Evolutionary conservation across 139 green algal genomes (phyloP).

Genomic region (Picochlorum sp.): DNA sequence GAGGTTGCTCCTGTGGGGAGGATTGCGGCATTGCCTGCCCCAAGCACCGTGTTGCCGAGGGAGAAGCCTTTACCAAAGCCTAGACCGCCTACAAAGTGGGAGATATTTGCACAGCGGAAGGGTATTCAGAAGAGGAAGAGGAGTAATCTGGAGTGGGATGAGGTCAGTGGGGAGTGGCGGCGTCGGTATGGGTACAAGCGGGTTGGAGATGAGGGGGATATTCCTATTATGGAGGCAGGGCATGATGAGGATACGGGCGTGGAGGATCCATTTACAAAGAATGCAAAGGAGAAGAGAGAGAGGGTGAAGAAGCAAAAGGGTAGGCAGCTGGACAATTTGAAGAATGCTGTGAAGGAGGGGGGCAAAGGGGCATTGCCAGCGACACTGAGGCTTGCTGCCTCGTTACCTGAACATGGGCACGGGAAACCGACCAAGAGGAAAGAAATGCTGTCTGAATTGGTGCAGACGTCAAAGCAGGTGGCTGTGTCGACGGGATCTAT

Average conservation of each 20-base stretch:
- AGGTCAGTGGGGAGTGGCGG: conserved; percentile 61
- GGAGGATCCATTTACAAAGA: conserved; percentile 80
- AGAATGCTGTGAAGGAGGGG: conserved; percentile 44
- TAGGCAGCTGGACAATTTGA: conserved; percentile 68
- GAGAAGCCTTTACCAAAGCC: conserved; percentile 76
- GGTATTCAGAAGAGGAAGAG: conserved; percentile 88
- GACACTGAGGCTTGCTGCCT: conserved; percentile 62
- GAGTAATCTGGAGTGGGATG: conserved; percentile 80
- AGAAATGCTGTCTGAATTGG: conserved; percentile 63
- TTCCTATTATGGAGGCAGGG: conserved; percentile 84
- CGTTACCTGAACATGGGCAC: conserved; percentile 54
- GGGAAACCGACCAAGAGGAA: conserved; percentile 47
- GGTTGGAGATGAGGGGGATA: conserved; percentile 64
- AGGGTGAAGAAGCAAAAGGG: conserved; percentile 61
- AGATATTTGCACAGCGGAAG: conserved; percentile 90
- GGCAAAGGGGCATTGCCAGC: conserved; percentile 46
- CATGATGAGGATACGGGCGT: conserved; percentile 48
- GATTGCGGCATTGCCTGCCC: conserved; percentile 62
- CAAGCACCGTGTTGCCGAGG: conserved; percentile 61
- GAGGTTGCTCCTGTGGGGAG: conserved; percentile 50
- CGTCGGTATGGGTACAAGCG: conserved; percentile 84
- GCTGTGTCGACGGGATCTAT: conserved; percentile 85
- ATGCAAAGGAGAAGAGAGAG: conserved; percentile 64
- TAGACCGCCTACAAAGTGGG: conserved; percentile 79
- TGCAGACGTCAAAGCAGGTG: conserved; percentile 48